Evolutionary conservation across 2,329 filamentous ascomycete genomes (phyloP).

Genomic region (Diaporthe nobilis): DNA sequence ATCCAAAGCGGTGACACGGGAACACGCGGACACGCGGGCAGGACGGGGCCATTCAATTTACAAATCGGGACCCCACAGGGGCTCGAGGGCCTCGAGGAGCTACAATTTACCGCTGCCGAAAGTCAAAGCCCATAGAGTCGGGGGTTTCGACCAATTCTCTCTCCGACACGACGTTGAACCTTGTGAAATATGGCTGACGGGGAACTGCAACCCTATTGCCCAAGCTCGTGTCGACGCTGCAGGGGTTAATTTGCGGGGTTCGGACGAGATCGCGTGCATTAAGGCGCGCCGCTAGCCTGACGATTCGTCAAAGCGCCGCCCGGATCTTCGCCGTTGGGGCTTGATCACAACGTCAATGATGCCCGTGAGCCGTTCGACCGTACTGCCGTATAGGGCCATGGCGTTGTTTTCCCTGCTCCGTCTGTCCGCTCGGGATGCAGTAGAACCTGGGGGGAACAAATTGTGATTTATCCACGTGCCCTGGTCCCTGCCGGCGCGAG

Average conservation of each 20-base stretch:
- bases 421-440: not conserved
- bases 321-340: not conserved
- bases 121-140: not conserved
- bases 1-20: constrained; percentile 3
- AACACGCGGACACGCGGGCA: not conserved
- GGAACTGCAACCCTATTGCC: constrained; percentile 16
- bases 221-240: constrained; percentile 13
- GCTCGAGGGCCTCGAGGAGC: not conserved
- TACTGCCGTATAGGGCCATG: not conserved
- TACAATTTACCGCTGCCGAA: not conserved
- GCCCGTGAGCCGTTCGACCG: constrained; percentile 12
- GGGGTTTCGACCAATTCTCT: constrained; percentile 12
- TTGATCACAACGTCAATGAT: constrained; percentile 20
- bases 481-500: constrained; percentile 16
- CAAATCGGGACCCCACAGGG: not conserved
- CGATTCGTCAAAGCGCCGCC: not conserved
- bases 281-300: constrained; percentile 6
- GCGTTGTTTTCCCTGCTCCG: not conserved
- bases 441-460: not conserved
- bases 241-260: constrained; percentile 19
- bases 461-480: not conserved
- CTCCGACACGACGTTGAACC: constrained; percentile 20
- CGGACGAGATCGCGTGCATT: constrained; percentile 25
- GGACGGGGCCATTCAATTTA: not conserved
- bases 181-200: not conserved